Evolutionary conservation across 2,329 filamentous ascomycete genomes (phyloP), one percentile per base, ranked within the genome.

Genomic region (Penicillium fuscoglaucum): DNA sequence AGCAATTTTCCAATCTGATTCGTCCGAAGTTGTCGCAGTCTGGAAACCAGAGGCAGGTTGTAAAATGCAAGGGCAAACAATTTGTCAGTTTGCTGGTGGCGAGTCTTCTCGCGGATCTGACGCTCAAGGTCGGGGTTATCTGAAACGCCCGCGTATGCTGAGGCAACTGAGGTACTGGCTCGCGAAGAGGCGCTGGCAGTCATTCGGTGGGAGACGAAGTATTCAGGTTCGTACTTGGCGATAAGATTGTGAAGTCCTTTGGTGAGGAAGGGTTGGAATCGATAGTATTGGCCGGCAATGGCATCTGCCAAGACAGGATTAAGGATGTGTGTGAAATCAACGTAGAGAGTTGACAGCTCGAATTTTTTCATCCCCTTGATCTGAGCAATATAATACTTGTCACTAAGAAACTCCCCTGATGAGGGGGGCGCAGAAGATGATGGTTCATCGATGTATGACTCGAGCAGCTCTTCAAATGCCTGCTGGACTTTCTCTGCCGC

Each of bases 41-140:
- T 84, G 2, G 91, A 95, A 15, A 96, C 90, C 1, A 96, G 83
- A 0, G 93, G 91, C 29, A 97, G 80, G 72, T 97, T 96, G 80
- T 96, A 96, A 69, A 97, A 96, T 33, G 93, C 93, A 52, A 97
- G 82, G 5, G 91, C 86, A 75, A 99, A 98, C 39, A 99, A 82
- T 80, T 96, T 97, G 78, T 99, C 95, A 0, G 95, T 97, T 78
- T 97, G 93, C 75, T 97, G 93, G 74, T 96, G 91, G 55, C 88
- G 87, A 31, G 90, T 96, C 77, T 91, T 89, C 68, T 87, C 86
- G 45, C 68, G 72, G 29, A 87, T 85, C 43, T 87, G 70, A 35
- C 76, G 76, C 28, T 83, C 82, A 41, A 74, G 58, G 47, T 81
- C 79, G 45, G 82, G 83, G 17, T 78, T 80, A 55, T 90, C 88